These are phyloP conservation scores for Colletotrichum tamarilloi DNA, from an alignment of 2,329 filamentous ascomycete species.

Conservation along the genomic window DNA sequence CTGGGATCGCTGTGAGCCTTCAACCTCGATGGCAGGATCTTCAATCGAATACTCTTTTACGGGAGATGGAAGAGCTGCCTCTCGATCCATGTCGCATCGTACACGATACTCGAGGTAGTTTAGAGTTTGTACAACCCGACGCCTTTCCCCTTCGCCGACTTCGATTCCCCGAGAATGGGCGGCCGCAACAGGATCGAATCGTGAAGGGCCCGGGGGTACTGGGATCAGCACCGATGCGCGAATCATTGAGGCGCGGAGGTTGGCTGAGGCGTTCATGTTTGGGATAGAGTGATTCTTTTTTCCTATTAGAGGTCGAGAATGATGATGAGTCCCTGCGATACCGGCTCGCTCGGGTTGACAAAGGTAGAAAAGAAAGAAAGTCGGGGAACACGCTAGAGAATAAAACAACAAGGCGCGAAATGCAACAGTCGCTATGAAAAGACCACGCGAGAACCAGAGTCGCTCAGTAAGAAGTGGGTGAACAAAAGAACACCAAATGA, in stretches of 20 bases:
- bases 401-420: too few relatives aligned
- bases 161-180: background rate
- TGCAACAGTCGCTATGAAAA: too few relatives aligned
- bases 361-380: too few relatives aligned
- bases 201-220: background rate
- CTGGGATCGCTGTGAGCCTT: background rate
- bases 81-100: constrained; percentile 1
- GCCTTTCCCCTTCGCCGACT: background rate
- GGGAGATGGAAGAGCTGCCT: background rate
- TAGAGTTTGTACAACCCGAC: background rate
- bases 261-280: constrained; percentile 13
- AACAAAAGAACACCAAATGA: too few relatives aligned
- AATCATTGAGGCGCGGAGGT: background rate
- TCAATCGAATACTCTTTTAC: constrained; percentile 6
- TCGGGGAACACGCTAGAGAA: too few relatives aligned
- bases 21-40: background rate
- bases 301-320: background rate
- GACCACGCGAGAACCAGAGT: too few relatives aligned
- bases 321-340: too few relatives aligned
- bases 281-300: too few relatives aligned
- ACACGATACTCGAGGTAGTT: constrained; percentile 1
- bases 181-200: too few relatives aligned
- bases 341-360: too few relatives aligned
- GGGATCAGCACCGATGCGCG: constrained; percentile 8
- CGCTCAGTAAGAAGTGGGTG: too few relatives aligned